Conservation (phyloP, 2,329 filamentous ascomycete genomes). For the Colletotrichum theobromicola region DNA sequence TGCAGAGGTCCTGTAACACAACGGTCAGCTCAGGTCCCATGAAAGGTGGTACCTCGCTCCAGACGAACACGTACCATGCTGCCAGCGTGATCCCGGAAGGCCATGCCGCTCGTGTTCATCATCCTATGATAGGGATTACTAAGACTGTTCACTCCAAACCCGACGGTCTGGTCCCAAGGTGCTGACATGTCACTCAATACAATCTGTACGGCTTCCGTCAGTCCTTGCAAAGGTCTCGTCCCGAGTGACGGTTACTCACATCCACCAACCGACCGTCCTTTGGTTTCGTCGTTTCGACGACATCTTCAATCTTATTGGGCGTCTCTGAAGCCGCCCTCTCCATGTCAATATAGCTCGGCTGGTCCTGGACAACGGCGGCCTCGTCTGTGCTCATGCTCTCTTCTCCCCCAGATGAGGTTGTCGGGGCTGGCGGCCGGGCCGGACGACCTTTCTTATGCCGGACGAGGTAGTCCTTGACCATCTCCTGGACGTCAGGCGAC, state of each 20-base stretch:
- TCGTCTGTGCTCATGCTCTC: conserved; percentile 20
- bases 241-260: conserved; percentile 43
- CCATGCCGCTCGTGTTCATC: conserved; percentile 96
- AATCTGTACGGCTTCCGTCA: conserved; percentile 53
- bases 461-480: conserved; percentile 78
- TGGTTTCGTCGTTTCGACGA: conserved; percentile 30
- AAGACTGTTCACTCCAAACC: conserved; percentile 85
- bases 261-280: conserved; percentile 66
- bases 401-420: neutral
- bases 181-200: conserved; percentile 99
- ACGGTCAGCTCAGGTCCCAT: neutral
- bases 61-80: conserved; percentile 79
- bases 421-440: conserved; percentile 13
- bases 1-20: conserved; percentile 77
- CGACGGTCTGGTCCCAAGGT: conserved; percentile 85
- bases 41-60: neutral
- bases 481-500: conserved; percentile 71
- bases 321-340: conserved; percentile 49
- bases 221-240: neutral
- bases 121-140: conserved; percentile 97
- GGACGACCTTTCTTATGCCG: conserved; percentile 62
- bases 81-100: conserved; percentile 85
- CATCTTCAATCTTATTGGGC: conserved; percentile 34
- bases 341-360: conserved; percentile 69
- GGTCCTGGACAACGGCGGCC: conserved; percentile 37